Conservation (phyloP, 208 protist species). For the Porcisia deanei region DNA sequence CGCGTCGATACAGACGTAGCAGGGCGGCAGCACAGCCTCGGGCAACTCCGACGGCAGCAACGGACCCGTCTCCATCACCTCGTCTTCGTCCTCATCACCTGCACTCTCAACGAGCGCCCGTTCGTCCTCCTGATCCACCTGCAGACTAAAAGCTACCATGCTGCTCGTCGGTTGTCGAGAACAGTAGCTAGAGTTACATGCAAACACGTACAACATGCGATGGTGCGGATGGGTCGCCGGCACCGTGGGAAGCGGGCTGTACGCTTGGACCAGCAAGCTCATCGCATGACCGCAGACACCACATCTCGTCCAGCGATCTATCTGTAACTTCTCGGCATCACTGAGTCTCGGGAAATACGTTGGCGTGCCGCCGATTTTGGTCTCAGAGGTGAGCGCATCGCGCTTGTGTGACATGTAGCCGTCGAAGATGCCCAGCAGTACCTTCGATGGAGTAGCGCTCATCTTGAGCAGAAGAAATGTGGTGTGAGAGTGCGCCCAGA, state of each 20-base stretch:
- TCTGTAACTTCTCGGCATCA: slow-evolving; percentile 29
- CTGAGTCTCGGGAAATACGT: slow-evolving; percentile 55
- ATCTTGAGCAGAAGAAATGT: neutral
- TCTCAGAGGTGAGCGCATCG: slow-evolving; percentile 67
- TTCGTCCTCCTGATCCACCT: slow-evolving; percentile 71
- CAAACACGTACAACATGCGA: slow-evolving; percentile 86
- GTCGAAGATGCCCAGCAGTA: slow-evolving; percentile 76
- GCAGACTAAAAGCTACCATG: slow-evolving; percentile 67
- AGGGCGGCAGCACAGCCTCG: slow-evolving; percentile 56
- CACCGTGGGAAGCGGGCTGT: slow-evolving; percentile 58
- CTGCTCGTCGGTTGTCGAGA: slow-evolving; percentile 67
- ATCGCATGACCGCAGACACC: slow-evolving; percentile 66
- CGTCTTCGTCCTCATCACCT: slow-evolving; percentile 45
- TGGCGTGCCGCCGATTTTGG: slow-evolving; percentile 72
- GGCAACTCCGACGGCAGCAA: slow-evolving; percentile 47
- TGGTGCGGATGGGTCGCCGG: slow-evolving; percentile 36
- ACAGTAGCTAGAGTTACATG: slow-evolving; percentile 73
- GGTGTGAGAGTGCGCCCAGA: neutral
- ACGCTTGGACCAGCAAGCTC: slow-evolving; percentile 79
- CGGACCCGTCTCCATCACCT: slow-evolving; percentile 38
- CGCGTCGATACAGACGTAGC: slow-evolving; percentile 62
- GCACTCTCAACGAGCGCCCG: slow-evolving; percentile 33
- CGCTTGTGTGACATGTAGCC: slow-evolving; percentile 63
- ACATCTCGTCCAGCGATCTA: slow-evolving; percentile 69
- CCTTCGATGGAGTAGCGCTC: slow-evolving; percentile 12